phyloP scores from a whole-genome alignment of 306 rosid genomes.

The Hippophae gyantsensis region DNA sequence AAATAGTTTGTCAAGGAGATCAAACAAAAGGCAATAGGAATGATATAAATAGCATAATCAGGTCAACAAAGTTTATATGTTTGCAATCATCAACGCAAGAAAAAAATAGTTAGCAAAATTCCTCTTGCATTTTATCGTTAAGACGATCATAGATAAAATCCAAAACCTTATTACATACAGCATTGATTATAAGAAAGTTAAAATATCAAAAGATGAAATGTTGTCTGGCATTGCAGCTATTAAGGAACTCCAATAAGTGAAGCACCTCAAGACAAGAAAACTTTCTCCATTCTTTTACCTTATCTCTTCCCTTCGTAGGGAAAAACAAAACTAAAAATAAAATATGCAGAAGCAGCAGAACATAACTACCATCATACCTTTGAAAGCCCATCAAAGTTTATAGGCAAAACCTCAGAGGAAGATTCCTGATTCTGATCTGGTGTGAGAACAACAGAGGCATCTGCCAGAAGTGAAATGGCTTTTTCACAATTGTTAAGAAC shows the following conservation, averaged over 20 bases:
- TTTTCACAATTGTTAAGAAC: constrained; percentile 56
- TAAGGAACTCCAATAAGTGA: too few species aligned
- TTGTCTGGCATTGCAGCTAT: too few species aligned
- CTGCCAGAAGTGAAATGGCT: constrained; percentile 44
- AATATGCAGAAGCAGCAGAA: not conserved
- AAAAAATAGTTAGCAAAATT: not conserved
- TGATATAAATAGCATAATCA: not conserved
- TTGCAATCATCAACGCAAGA: not conserved
- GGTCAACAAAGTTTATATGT: not conserved
- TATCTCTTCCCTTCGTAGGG: too few species aligned
- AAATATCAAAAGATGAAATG: too few species aligned
- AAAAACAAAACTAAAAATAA: too few species aligned
- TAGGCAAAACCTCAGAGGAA: constrained; percentile 70
- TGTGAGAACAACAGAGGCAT: constrained; percentile 58
- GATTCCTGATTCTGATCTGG: constrained; percentile 68
- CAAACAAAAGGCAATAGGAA: not conserved
- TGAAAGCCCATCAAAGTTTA: constrained; percentile 73
- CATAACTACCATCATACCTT: constrained; percentile 37
- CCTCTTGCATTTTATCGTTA: not conserved
- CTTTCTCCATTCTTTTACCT: too few species aligned
- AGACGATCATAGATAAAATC: not conserved
- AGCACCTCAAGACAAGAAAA: too few species aligned
- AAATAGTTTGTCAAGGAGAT: not conserved
- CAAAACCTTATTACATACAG: too few species aligned
- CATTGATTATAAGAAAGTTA: too few species aligned